Evolutionary conservation across 805 yeast species (phyloP), one percentile per base, ranked within the genome.

Genomic region (Metschnikowia gelsemii): DNA sequence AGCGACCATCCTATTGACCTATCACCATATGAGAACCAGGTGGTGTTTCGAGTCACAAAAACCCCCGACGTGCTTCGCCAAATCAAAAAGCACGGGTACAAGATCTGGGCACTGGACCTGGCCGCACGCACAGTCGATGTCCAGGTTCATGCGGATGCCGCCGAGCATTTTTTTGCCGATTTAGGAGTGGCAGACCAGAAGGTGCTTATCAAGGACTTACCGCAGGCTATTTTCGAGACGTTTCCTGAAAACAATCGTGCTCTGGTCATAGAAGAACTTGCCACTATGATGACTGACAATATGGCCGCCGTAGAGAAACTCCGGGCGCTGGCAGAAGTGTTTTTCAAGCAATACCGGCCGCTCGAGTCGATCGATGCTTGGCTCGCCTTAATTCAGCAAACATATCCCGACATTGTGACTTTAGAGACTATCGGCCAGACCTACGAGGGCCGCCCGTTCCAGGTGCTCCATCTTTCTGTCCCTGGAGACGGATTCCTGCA

Each of bases 401-500:
- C 85, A 1, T 86, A 75, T 58, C 87, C 95, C 0, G 73, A 79
- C 8, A 53, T 83, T 7, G 73, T 87, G n/a, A 62, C 61, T 3
- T 59, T 85, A 13, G 88, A 84, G 57, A 68, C 74, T 52, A 76
- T 87, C 12, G 97, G 96, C 2, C 72, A 72, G 42, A 85, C 96
- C 0, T 78, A 62, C 56, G 95, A 88, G 62, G 87, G 87, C 5
- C 69, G 93, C 40, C 79, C 78, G 20, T 73, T 82, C 56, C 79
- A 77, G 38, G 87, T 85, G 0, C 64, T 87, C 17, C 84, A 84
- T 51, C 58, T 88, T 20, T 70, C 82, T 2, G 58, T 55, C 2
- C 71, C 81, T 1, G 71, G 72, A 34, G 68, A 67, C 34, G 57
- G 55, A 11, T 45, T 51, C 45, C 47, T 63, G 50, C 62, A 66